phyloP scores from a whole-genome alignment of 495 filamentous ascomycete species.

The Arthonia radiata region DNA sequence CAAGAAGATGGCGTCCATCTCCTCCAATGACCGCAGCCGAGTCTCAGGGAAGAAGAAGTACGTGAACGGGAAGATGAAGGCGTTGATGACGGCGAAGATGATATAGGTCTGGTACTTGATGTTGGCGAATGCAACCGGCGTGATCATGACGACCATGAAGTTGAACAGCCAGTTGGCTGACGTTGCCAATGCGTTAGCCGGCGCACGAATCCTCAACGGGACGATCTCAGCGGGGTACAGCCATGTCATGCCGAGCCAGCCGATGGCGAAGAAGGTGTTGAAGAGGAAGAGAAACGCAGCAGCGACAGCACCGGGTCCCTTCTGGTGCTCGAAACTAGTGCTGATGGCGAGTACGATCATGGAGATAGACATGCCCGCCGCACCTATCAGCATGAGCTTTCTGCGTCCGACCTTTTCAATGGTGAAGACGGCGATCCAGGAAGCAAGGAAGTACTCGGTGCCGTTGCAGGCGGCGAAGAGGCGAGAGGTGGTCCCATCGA shows the following conservation, averaged over 20 bases:
- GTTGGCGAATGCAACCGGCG: slow-evolving; percentile 4
- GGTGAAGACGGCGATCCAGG: slow-evolving; percentile 23
- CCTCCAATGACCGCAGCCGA: slow-evolving; percentile 1
- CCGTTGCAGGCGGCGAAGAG: slow-evolving; percentile 20
- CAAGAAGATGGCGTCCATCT: slow-evolving; percentile 9
- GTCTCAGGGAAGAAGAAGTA: slow-evolving; percentile 36
- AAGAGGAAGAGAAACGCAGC: slow-evolving; percentile 34
- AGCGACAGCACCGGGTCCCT: slow-evolving; percentile 16
- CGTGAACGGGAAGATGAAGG: slow-evolving; percentile 21
- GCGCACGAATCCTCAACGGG: slow-evolving; percentile 25
- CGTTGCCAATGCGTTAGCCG: slow-evolving; percentile 25
- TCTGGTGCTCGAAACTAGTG: too few species aligned
- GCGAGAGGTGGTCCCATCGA: slow-evolving; percentile 15
- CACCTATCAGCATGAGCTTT: slow-evolving; percentile 25
- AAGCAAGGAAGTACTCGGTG: slow-evolving; percentile 25
- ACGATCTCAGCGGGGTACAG: slow-evolving; percentile 32
- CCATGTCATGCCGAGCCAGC: slow-evolving; percentile 33
- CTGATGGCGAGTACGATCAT: slow-evolving; percentile 22
- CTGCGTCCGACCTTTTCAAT: slow-evolving; percentile 30
- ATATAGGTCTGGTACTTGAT: slow-evolving; percentile 3
- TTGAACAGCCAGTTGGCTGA: slow-evolving; percentile 25
- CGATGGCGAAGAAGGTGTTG: slow-evolving; percentile 33
- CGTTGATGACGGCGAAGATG: slow-evolving; percentile 17
- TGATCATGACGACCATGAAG: slow-evolving; percentile 6
- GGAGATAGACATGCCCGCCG: slow-evolving; percentile 22